Conservation (phyloP, 1,284 basidiomycete genomes). For the Entoloma clypeatum region DNA sequence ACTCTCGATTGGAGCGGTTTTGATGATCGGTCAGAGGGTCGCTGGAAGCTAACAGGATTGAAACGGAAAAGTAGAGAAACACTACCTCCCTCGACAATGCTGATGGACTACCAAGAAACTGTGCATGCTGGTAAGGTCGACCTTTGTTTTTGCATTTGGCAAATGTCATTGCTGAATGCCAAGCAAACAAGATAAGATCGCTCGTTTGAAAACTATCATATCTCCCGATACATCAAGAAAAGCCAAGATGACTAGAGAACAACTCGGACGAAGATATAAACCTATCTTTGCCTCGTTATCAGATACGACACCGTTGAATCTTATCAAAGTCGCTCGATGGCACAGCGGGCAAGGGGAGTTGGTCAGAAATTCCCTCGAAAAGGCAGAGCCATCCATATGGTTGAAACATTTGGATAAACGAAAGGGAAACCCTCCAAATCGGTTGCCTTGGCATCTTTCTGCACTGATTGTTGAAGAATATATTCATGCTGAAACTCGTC, state of each 20-base stretch:
- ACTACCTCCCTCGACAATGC: slow-evolving; percentile 36
- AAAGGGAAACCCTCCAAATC: slow-evolving; percentile 26
- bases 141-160: background rate
- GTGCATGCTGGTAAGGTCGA: slow-evolving; percentile 41
- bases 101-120: slow-evolving; percentile 48
- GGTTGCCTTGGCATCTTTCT: slow-evolving; percentile 58
- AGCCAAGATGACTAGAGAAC: slow-evolving; percentile 62
- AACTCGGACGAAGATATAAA: slow-evolving; percentile 59
- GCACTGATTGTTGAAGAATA: slow-evolving; percentile 67
- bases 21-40: slow-evolving; percentile 54
- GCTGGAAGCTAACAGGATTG: slow-evolving; percentile 56
- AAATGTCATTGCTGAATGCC: slow-evolving; percentile 13
- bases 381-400: slow-evolving; percentile 67
- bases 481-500: slow-evolving; percentile 35
- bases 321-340: slow-evolving; percentile 55
- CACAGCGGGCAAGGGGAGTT: slow-evolving; percentile 44
- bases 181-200: slow-evolving; percentile 48
- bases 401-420: slow-evolving; percentile 57
- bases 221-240: slow-evolving; percentile 56
- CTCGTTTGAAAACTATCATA: slow-evolving; percentile 46
- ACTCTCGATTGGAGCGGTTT: slow-evolving; percentile 67
- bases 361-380: slow-evolving; percentile 48
- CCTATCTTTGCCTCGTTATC: slow-evolving; percentile 42
- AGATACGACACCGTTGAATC: slow-evolving; percentile 36
- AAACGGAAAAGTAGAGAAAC: slow-evolving; percentile 61